Conservation (phyloP, 495 filamentous ascomycete species). For the Peziza echinospora region DNA sequence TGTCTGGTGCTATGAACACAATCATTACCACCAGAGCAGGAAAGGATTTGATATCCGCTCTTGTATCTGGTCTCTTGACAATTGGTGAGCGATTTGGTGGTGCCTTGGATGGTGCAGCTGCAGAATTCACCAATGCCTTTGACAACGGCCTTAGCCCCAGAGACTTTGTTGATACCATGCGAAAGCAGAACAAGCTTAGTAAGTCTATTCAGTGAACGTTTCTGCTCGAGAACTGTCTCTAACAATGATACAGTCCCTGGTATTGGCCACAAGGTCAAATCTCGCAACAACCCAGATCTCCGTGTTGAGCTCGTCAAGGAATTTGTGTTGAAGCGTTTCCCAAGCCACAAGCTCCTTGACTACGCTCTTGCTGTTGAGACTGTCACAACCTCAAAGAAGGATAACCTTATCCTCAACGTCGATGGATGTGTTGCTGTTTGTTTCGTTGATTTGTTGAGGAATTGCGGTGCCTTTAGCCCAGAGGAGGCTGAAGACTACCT, state of each 20-base stretch:
- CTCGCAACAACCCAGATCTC: constrained; percentile 97
- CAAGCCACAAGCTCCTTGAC: constrained; percentile 87
- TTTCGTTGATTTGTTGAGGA: constrained; percentile 92
- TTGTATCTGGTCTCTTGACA: constrained; percentile 90
- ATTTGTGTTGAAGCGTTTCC: constrained; percentile 93
- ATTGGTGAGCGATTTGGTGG: constrained; percentile 97
- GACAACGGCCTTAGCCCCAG: constrained; percentile 95
- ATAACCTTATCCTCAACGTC: constrained; percentile 98
- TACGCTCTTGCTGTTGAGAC: constrained; percentile 95
- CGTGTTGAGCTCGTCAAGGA: constrained; percentile 99
- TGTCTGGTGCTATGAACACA: constrained; percentile 99
- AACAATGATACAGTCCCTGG: constrained; percentile 48
- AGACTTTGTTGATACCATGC: constrained; percentile 96
- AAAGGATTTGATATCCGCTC: constrained; percentile 88
- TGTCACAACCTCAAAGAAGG: constrained; percentile 98
- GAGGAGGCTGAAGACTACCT: constrained; percentile 73
- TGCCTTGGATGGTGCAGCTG: constrained; percentile 89
- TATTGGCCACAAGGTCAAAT: constrained; percentile 98
- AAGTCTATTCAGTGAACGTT: constrained; percentile 19
- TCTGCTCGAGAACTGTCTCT: constrained; percentile 13
- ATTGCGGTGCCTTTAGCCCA: constrained; percentile 82
- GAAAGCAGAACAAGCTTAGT: constrained; percentile 99
- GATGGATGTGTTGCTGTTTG: constrained; percentile 95
- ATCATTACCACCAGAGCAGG: constrained; percentile 98
- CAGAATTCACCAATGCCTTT: constrained; percentile 94